phyloP scores from a whole-genome alignment of 2,329 filamentous ascomycete species.

The Arthroderma sp. region DNA sequence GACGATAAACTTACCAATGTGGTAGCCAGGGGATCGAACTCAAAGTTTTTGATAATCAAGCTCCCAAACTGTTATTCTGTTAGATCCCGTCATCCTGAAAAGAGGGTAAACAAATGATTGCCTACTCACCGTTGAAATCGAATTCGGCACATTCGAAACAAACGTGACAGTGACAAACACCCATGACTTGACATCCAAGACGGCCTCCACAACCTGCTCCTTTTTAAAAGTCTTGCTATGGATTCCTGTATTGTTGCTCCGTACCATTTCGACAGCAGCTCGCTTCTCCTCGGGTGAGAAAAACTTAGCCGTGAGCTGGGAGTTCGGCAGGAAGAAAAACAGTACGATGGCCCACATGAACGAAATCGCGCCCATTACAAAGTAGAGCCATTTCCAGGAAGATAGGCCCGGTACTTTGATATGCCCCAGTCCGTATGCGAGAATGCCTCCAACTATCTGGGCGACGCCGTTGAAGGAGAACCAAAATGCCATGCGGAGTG shows the following conservation, averaged over 20 bases:
- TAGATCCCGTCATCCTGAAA: too few relatives aligned
- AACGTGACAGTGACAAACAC: conserved; percentile 17
- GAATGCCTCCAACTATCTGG: conserved; percentile 48
- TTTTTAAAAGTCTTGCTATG: conserved; percentile 33
- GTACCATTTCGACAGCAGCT: conserved; percentile 16
- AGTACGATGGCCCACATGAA: conserved; percentile 34
- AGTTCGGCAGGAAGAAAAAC: conserved; percentile 27
- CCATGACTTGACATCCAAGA: conserved; percentile 25
- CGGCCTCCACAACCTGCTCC: conserved; percentile 28
- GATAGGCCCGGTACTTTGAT: conserved; percentile 41
- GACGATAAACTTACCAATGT: too few relatives aligned
- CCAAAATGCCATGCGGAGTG: conserved; percentile 54
- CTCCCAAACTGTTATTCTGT: too few relatives aligned
- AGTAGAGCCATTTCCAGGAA: conserved; percentile 59
- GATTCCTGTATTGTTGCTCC: conserved; percentile 18
- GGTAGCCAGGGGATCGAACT: too few relatives aligned
- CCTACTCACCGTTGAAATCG: too few relatives aligned
- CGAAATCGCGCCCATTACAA: conserved; percentile 50
- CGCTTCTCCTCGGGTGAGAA: conserved; percentile 23
- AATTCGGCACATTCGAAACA: too few relatives aligned
- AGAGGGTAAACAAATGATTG: too few relatives aligned
- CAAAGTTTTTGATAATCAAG: too few relatives aligned
- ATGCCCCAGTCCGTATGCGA: conserved; percentile 57
- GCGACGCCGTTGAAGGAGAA: conserved; percentile 45
- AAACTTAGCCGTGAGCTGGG: conserved; percentile 30